Evolutionary conservation across 2,329 filamentous ascomycete genomes (phyloP).

Genomic region (Colletotrichum theobromicola): DNA sequence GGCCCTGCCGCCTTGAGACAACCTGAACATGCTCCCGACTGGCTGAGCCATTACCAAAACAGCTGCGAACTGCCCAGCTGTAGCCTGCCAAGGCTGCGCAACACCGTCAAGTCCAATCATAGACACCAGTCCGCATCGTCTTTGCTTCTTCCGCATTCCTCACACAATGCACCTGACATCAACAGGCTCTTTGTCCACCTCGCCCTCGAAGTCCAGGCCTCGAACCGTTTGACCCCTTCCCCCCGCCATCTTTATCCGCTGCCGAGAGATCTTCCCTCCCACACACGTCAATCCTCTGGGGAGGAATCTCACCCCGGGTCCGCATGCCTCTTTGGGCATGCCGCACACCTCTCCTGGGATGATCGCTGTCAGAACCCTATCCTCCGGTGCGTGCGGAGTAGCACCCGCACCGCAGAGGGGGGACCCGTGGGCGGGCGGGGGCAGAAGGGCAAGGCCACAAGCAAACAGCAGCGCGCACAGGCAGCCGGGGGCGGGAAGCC

Average conservation of each 20-base stretch:
- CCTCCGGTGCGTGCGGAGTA: not conserved
- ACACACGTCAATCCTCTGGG: not conserved
- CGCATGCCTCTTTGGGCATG: slow-evolving; percentile 12
- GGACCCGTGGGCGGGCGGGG: not conserved
- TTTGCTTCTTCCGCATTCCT: slow-evolving; percentile 15
- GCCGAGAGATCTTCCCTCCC: not conserved
- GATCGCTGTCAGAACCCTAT: slow-evolving; percentile 20
- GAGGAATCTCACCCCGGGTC: not conserved
- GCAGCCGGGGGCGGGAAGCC: not conserved
- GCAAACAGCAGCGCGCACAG: not conserved
- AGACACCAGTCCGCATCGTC: not conserved
- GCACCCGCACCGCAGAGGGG: not conserved
- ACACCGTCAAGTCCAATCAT: slow-evolving; percentile 1
- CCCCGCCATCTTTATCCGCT: not conserved
- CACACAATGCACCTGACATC: not conserved
- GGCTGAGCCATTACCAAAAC: not conserved
- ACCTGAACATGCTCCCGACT: not conserved
- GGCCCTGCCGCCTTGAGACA: slow-evolving; percentile 15
- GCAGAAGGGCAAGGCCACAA: not conserved
- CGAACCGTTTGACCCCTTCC: not conserved
- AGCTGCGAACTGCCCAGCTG: not conserved
- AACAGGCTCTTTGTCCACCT: not conserved
- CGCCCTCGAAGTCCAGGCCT: not conserved
- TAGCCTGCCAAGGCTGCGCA: not conserved
- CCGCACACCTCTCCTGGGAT: slow-evolving; percentile 6